Base-by-base conservation (phyloP, 2,329 filamentous ascomycete species). In the Colletotrichum echinochloae region DNA sequence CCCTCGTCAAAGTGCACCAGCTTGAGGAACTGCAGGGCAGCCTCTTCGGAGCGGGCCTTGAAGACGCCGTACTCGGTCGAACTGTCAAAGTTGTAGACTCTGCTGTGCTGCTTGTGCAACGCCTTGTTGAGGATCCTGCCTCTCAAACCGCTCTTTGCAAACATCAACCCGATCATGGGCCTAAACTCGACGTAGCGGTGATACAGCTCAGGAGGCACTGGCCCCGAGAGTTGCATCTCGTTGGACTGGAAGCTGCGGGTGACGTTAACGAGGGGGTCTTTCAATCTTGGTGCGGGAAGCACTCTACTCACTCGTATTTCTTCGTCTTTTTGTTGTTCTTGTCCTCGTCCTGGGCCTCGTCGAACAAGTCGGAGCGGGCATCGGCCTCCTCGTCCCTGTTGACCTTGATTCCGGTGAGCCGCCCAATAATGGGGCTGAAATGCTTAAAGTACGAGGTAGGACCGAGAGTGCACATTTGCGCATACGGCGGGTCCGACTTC, bases 161-260 rank as follows among this genome's bases (percentile, higher is more conserved):
- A 98, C 90, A 98, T 97, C 73, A 90, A 89, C 60, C 93, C 93
- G 65, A 98, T 92, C 77, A 97, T 94, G 33, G 95, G 94, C 66
- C 90, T 92, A 81, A 98, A 98, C 79, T 97, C 95, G 67, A 98
- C 95, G 77, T 92, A 98, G 74, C 94, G 92, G 79, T 98, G 95
- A 79, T 97, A 97, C 41, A 98, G 85, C 72, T 90, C 85, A 2
- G 89, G 84, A 0, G 95, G 95, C 0, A 96, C 91, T 0, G 95
- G 95, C 0, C 95, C 95, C 55, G 88, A 86, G 9, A 98, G 87
- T 79, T 98, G 95, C 76, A 98, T 90, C 79, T 98, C 92, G 78
- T 94, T 95, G 48, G 95, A 93, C 85, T 97, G 95, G 81, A 98
- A 98, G 80, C 93, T 95, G 76, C 1, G 5, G 18, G 20, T 9